These are phyloP conservation scores for Diaporthe vaccinii DNA, from an alignment of 2,329 filamentous ascomycete species.

Conservation along the genomic window DNA sequence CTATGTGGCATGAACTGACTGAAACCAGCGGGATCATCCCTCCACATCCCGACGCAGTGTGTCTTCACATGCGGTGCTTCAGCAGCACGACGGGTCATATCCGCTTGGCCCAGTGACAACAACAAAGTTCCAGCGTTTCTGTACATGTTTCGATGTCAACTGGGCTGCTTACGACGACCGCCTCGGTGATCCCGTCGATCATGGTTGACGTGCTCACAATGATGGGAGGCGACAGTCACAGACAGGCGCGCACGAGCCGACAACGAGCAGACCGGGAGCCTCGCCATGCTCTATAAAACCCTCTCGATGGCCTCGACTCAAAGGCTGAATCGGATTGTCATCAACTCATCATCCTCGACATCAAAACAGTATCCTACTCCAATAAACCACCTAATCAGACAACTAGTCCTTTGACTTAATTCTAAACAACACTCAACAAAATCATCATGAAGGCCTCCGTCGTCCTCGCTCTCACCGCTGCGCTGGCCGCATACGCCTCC, in stretches of 20 bases:
- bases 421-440: neutral
- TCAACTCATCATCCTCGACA: neutral
- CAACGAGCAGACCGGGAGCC: neutral
- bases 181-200: slow-evolving; percentile 20
- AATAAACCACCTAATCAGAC: neutral
- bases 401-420: neutral
- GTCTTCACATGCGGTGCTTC: neutral
- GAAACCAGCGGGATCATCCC: slow-evolving; percentile 2
- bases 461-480: slow-evolving; percentile 21
- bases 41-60: slow-evolving; percentile 7
- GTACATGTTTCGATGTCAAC: slow-evolving; percentile 5
- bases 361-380: neutral
- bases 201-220: neutral
- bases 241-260: neutral
- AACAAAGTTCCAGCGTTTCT: neutral
- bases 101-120: neutral
- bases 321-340: neutral
- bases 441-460: slow-evolving; percentile 21
- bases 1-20: neutral
- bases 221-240: neutral
- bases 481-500: slow-evolving; percentile 12
- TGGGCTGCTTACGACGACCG: slow-evolving; percentile 22
- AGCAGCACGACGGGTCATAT: neutral
- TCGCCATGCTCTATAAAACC: slow-evolving; percentile 4
- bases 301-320: neutral